phyloP scores from a whole-genome alignment of 441 rosid genomes.

The Adansonia rubrostipa region DNA sequence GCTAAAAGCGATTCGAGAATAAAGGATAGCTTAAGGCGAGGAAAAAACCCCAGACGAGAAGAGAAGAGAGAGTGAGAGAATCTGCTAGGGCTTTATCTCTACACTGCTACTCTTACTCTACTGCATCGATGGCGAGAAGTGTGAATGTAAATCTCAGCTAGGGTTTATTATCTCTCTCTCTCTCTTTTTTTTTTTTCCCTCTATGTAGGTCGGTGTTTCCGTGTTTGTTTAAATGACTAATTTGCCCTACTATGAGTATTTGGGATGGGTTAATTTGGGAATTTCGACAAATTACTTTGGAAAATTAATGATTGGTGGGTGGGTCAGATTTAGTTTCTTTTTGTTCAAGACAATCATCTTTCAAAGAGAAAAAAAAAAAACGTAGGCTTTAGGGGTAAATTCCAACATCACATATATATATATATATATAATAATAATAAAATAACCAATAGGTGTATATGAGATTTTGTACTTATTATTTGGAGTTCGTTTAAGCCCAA shows the following conservation, averaged over 20 bases:
- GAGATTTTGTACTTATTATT: too few relatives aligned
- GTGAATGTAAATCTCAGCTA: constrained; percentile 10
- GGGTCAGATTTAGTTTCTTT: not conserved
- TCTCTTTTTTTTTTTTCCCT: not conserved
- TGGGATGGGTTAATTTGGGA: not conserved
- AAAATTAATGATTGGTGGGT: not conserved
- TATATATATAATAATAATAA: too few relatives aligned
- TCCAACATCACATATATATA: too few relatives aligned
- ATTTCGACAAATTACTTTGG: not conserved
- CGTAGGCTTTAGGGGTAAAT: too few relatives aligned
- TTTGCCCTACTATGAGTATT: not conserved
- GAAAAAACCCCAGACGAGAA: not conserved
- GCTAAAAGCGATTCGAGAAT: not conserved
- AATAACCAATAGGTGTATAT: too few relatives aligned
- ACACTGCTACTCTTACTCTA: constrained; percentile 21
- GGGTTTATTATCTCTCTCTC: not conserved
- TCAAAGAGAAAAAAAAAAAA: too few relatives aligned
- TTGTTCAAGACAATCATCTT: too few relatives aligned
- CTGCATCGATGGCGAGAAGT: not conserved
- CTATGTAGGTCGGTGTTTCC: not conserved
- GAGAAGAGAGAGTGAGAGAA: constrained; percentile 17
- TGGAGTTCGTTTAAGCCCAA: too few relatives aligned
- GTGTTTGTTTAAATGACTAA: not conserved
- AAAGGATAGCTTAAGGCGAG: not conserved
- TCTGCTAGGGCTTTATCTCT: constrained; percentile 16